phyloP scores from a whole-genome alignment of 352 stramenopile genomes.

The Globisporangium viniferum region DNA sequence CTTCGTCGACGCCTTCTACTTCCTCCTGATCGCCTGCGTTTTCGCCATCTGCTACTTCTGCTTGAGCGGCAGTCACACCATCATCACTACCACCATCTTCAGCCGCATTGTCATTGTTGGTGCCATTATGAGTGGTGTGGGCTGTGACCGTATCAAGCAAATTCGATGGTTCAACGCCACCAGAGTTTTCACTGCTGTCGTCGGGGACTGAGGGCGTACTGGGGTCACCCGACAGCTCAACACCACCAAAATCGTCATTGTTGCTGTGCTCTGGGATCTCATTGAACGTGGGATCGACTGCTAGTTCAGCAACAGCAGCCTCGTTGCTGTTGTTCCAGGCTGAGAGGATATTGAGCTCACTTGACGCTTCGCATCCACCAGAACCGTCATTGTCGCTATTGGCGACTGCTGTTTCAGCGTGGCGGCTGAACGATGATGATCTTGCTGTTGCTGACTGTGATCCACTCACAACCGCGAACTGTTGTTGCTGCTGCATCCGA shows the following conservation, averaged over 20 bases:
- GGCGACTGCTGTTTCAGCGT: background rate
- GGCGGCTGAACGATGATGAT: background rate
- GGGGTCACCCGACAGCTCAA: background rate
- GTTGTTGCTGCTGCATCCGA: constrained; percentile 1
- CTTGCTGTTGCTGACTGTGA: background rate
- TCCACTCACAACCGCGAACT: background rate
- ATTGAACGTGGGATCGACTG: background rate
- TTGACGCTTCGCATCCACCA: too few relatives aligned
- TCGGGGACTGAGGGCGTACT: background rate
- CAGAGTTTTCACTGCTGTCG: background rate
- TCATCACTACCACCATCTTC: background rate
- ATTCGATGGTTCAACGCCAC: background rate
- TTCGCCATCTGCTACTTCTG: background rate
- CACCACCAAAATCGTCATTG: background rate
- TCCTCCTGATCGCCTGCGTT: background rate
- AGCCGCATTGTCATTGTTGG: background rate
- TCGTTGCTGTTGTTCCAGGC: too few relatives aligned
- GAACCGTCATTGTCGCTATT: too few relatives aligned
- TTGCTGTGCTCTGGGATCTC: background rate
- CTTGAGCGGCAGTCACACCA: background rate
- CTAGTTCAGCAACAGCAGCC: too few relatives aligned
- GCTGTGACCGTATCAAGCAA: background rate
- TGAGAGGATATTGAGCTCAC: too few relatives aligned
- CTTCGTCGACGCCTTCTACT: background rate
- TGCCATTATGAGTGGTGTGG: background rate